Conservation (phyloP, 345 rosid genomes). For the Lenwebbia sp. region DNA sequence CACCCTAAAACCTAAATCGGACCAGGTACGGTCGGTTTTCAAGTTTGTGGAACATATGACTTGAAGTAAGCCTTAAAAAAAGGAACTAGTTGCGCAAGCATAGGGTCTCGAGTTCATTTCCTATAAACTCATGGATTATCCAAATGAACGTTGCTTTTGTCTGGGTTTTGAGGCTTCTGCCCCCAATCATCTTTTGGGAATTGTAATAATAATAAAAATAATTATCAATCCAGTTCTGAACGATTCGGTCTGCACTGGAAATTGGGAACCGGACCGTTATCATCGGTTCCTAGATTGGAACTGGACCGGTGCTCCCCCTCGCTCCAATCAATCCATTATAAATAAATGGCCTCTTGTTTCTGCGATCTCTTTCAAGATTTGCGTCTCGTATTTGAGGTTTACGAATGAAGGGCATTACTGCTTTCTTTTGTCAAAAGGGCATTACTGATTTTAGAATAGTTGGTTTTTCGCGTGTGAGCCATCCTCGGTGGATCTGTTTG, state of each 20-base stretch:
- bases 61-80: background rate
- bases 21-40: no score
- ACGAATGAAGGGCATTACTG: background rate
- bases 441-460: background rate
- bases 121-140: background rate
- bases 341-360: background rate
- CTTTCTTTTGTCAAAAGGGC: background rate
- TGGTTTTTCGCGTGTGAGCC: background rate
- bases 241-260: fast-evolving
- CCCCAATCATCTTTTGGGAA: background rate
- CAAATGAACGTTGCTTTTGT: background rate
- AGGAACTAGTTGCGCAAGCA: background rate
- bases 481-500: background rate
- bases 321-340: background rate
- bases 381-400: background rate
- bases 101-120: background rate
- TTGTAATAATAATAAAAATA: background rate
- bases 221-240: fast-evolving
- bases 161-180: background rate
- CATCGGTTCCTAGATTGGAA: background rate
- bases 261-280: fast-evolving
- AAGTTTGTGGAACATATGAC: background rate
- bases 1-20: no score
- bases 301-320: background rate
- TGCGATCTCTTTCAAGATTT: background rate